These are phyloP conservation scores for Neospora caninum DNA, from an alignment of 169 alveolate genomes.

Conservation along the genomic window DNA sequence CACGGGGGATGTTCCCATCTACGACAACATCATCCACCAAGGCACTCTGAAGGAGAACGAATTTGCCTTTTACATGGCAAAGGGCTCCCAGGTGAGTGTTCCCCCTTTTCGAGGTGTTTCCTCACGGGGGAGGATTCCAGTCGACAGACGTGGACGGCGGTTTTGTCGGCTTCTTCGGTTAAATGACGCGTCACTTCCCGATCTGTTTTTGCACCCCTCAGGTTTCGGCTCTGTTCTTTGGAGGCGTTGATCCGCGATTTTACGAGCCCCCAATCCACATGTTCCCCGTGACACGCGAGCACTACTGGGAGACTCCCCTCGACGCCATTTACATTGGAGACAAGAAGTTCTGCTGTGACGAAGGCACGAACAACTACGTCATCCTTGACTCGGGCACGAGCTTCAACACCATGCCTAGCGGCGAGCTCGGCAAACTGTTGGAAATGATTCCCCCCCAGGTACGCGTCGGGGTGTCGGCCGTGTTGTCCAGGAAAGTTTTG, in stretches of 20 bases:
- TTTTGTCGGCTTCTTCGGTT: not conserved
- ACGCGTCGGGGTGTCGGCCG: not conserved
- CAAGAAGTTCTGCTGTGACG: slow-evolving; percentile 84
- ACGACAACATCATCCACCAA: slow-evolving; percentile 80
- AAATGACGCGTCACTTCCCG: not conserved
- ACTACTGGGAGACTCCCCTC: slow-evolving; percentile 88
- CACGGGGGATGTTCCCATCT: slow-evolving; percentile 81
- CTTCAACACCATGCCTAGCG: slow-evolving; percentile 85
- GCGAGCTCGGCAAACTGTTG: slow-evolving; percentile 75
- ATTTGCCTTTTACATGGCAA: slow-evolving; percentile 86
- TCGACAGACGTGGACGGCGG: not conserved
- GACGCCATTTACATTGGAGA: slow-evolving; percentile 86
- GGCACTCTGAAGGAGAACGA: slow-evolving; percentile 77
- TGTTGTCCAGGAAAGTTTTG: no score
- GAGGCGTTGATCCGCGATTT: slow-evolving; percentile 84
- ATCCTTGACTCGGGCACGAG: slow-evolving; percentile 90
- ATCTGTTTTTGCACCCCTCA: slow-evolving; percentile 31
- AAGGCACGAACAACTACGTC: slow-evolving; percentile 76
- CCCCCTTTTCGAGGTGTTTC: not conserved
- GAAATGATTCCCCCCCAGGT: slow-evolving; percentile 71
- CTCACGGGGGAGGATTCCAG: not conserved
- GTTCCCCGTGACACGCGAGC: slow-evolving; percentile 88
- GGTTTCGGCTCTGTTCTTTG: slow-evolving; percentile 83
- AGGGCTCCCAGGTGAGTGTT: slow-evolving; percentile 63
- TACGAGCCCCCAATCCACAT: slow-evolving; percentile 81